A percentile compares a stretch with the other conserved stretches of the same genome.
Conservation (phyloP, 2,329 filamentous ascomycete species). For the Fusarium palustre region DNA sequence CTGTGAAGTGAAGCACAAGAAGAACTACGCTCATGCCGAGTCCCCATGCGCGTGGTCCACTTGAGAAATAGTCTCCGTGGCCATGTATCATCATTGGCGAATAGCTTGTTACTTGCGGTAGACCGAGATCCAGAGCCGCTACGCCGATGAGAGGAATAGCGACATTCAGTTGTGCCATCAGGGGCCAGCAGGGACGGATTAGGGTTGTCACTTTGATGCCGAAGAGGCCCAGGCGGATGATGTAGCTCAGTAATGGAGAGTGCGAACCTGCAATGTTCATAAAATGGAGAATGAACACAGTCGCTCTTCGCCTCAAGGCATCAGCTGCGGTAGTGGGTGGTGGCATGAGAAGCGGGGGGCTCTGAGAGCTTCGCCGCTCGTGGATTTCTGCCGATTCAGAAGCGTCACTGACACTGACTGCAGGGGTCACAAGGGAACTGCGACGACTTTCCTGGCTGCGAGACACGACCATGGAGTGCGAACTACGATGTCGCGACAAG, state of each 20-base stretch:
- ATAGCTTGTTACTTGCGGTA: slow-evolving; percentile 47
- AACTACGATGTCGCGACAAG: slow-evolving; percentile 33
- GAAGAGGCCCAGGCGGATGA: slow-evolving; percentile 70
- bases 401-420: slow-evolving; percentile 25
- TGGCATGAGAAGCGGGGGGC: slow-evolving; percentile 62
- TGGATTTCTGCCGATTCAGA: slow-evolving; percentile 30
- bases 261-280: slow-evolving; percentile 43
- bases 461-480: slow-evolving; percentile 55
- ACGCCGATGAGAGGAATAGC: slow-evolving; percentile 75
- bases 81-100: slow-evolving; percentile 19
- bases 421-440: slow-evolving; percentile 29
- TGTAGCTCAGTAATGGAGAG: slow-evolving; percentile 51
- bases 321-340: slow-evolving; percentile 57
- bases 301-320: slow-evolving; percentile 51
- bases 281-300: slow-evolving; percentile 52
- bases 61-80: slow-evolving; percentile 30
- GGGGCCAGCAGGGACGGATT: slow-evolving; percentile 76
- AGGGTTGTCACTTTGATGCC: slow-evolving; percentile 75
- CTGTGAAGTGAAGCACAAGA: slow-evolving; percentile 50
- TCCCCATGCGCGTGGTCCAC: slow-evolving; percentile 44
- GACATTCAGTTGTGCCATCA: slow-evolving; percentile 72
- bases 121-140: slow-evolving; percentile 73
- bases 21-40: slow-evolving; percentile 50
- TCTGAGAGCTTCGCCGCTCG: slow-evolving; percentile 33
- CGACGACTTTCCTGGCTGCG: slow-evolving; percentile 55